Evolutionary conservation across 345 rosid species (phyloP), one percentile per base, ranked within the genome.

Genomic region (Linum tenue): DNA sequence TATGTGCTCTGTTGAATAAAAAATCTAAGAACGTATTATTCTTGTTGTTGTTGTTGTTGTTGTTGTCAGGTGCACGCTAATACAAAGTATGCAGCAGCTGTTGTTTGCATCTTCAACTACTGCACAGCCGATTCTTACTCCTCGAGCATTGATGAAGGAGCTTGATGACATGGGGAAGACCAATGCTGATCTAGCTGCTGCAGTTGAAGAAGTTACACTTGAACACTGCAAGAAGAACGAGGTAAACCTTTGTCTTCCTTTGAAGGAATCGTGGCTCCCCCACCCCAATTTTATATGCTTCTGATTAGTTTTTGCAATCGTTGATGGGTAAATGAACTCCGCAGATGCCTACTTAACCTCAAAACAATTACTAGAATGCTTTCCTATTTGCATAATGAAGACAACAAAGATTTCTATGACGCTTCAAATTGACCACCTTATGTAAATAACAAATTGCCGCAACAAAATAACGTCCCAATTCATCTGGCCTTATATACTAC

Each of bases 51-150:
- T 67, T 48, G 9, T 9, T 10, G 53, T 5, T 44, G 37, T 17
- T 51, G 75, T 38, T 56, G 22, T 39, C 68, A 88, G 97, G 84
- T 88, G 96, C 74, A 86, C 81, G 12, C 83, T 90, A 59, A 86
- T 88, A 76, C 89, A 88, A 61, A 94, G 81, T 68, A 72, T 90
- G 79, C 99, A 88, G 82, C 99, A 90, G 67, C 67, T 88, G 64
- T 80, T 88, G 38, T 94, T 94, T 79, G 92, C 99, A 55, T 94
- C 99, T 71, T 94, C 96, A 51, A 90, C 97, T 51, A 94, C 97
- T 38, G 96, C 99, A 9, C 99, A 88, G 59, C 99, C 95, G 31
- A 84, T 86, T 77, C 70, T 88, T 75, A 88, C 99, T 64, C 83
- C 96, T 60, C 81, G 89, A 88, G 78, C 89, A 37, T 67, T 94